These are phyloP conservation scores for Apiospora pterosperma DNA, from an alignment of 2,329 filamentous ascomycete genomes.

Conservation along the genomic window DNA sequence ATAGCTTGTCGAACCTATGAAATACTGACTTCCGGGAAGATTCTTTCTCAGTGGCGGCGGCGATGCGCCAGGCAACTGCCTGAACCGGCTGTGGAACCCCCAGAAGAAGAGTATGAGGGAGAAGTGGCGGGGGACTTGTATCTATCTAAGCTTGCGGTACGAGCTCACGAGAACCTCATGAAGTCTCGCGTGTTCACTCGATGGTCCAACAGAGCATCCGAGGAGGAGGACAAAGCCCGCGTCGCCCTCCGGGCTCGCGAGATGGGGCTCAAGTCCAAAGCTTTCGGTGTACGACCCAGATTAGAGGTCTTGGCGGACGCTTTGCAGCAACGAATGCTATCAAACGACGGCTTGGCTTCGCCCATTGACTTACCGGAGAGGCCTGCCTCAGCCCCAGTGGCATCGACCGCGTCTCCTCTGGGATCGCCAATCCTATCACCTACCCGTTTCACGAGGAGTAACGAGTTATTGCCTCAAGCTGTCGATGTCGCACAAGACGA, in stretches of 20 bases:
- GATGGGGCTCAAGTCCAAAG: slow-evolving; percentile 26
- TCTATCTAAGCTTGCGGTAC: slow-evolving; percentile 23
- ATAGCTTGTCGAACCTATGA: slow-evolving; percentile 24
- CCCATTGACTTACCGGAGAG: not conserved
- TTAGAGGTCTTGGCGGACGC: slow-evolving; percentile 1
- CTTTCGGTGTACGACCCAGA: slow-evolving; percentile 18
- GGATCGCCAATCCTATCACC: not conserved
- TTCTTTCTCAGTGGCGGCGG: slow-evolving; percentile 20
- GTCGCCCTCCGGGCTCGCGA: slow-evolving; percentile 25
- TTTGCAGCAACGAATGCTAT: slow-evolving; percentile 2
- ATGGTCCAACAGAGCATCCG: slow-evolving; percentile 27
- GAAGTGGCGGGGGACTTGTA: slow-evolving; percentile 5
- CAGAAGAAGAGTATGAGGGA: slow-evolving; percentile 11
- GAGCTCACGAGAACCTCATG: slow-evolving; percentile 23
- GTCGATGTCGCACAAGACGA: not conserved
- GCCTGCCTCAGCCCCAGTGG: not conserved
- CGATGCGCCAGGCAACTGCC: slow-evolving; percentile 14
- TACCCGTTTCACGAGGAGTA: not conserved
- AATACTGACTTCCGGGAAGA: slow-evolving; percentile 21
- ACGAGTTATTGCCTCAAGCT: not conserved
- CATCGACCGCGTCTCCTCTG: not conserved
- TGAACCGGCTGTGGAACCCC: slow-evolving; percentile 5
- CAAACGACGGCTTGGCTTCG: not conserved
- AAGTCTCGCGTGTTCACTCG: slow-evolving; percentile 25
- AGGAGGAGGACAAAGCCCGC: slow-evolving; percentile 24